phyloP scores from a whole-genome alignment of 768 basidiomycete genomes.

The Termitomyces sp. region DNA sequence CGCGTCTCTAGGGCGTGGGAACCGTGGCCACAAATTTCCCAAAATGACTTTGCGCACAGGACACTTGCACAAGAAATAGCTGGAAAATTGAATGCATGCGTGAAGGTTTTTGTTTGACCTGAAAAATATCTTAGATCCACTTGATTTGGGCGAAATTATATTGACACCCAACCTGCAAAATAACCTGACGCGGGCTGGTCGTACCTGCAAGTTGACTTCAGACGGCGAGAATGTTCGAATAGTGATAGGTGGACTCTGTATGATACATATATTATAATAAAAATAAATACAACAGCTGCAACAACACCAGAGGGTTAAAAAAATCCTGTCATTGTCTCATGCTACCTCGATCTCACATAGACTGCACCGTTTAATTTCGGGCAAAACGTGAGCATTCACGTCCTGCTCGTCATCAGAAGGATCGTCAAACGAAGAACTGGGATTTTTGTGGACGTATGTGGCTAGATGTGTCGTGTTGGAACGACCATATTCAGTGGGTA shows the following conservation, averaged over 20 bases:
- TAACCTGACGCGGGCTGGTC: neutral
- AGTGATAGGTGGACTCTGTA: neutral
- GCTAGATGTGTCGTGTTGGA: neutral
- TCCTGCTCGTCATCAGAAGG: constrained; percentile 11
- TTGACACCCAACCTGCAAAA: too few species aligned
- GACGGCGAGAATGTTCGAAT: neutral
- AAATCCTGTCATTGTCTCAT: constrained; percentile 12
- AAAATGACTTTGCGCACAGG: too few species aligned
- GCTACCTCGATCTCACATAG: constrained; percentile 7
- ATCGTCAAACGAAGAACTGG: neutral
- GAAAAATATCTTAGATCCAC: neutral
- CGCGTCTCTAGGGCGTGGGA: constrained; percentile 19
- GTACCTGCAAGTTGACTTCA: too few species aligned
- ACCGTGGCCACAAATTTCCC: neutral
- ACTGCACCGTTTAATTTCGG: constrained; percentile 16
- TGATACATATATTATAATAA: constrained; percentile 13
- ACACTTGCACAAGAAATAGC: neutral
- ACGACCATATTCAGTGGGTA: too few species aligned
- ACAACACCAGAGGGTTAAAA: neutral
- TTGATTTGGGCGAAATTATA: neutral
- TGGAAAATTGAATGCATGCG: too few species aligned
- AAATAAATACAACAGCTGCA: constrained; percentile 13
- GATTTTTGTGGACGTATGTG: neutral
- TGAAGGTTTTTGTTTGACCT: too few species aligned
- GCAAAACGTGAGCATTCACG: constrained; percentile 9